These are phyloP conservation scores for Russula griseocarnosa DNA, from an alignment of 768 basidiomycete genomes.

Conservation along the genomic window DNA sequence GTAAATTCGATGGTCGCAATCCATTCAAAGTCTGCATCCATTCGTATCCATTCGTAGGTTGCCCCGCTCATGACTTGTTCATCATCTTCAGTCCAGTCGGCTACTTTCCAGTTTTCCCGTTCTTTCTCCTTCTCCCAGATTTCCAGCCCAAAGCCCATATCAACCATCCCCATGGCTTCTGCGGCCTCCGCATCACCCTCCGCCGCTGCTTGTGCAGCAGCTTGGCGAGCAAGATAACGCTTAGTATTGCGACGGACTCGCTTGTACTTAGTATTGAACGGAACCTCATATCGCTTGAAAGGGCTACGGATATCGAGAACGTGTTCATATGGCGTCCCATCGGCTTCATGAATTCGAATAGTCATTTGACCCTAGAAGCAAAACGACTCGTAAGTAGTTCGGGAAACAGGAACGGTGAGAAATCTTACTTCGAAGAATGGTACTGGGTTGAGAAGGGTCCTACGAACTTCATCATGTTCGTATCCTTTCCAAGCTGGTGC, in stretches of 20 bases:
- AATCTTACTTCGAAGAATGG: constrained; percentile 78
- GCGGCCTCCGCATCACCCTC: constrained; percentile 90
- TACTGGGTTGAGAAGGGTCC: constrained; percentile 72
- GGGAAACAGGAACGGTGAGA: background rate
- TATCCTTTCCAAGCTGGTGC: constrained; percentile 67
- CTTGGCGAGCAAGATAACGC: constrained; percentile 90
- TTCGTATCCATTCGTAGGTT: constrained; percentile 98
- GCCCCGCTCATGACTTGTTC: constrained; percentile 91
- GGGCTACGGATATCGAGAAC: constrained; percentile 84
- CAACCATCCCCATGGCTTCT: constrained; percentile 89
- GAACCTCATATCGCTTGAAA: constrained; percentile 95
- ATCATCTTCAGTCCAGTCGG: constrained; percentile 97
- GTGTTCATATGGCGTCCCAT: constrained; percentile 98
- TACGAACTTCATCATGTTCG: constrained; percentile 64
- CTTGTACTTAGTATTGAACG: constrained; percentile 98
- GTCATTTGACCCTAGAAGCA: constrained; percentile 85
- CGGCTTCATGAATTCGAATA: constrained; percentile 97
- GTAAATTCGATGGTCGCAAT: constrained; percentile 89
- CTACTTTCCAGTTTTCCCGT: constrained; percentile 92
- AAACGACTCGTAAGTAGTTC: background rate
- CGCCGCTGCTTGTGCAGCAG: constrained; percentile 87
- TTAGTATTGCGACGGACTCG: constrained; percentile 94
- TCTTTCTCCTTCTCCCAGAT: constrained; percentile 96
- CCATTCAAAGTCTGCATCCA: constrained; percentile 99
- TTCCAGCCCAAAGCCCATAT: constrained; percentile 89